Percentiles rank a stretch among this genome's conserved stretches.
These are phyloP conservation scores for Pseudozyma thailandica DNA, from an alignment of 1,284 basidiomycete genomes.

Conservation along the genomic window DNA sequence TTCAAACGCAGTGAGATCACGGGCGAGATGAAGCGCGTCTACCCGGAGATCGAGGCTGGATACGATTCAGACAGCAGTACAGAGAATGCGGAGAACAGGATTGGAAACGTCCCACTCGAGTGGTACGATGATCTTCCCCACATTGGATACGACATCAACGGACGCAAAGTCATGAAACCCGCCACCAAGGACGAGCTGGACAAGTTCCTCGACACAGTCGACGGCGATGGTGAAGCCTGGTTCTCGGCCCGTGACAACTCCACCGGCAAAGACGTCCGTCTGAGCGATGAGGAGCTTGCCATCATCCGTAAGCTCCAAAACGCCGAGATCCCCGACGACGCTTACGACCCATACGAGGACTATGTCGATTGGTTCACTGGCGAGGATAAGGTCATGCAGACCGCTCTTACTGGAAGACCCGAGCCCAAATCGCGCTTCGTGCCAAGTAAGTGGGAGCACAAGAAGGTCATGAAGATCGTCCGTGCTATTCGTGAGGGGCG, in stretches of 20 bases:
- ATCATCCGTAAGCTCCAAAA: constrained; percentile 90
- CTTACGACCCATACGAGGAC: constrained; percentile 84
- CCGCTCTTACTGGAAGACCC: constrained; percentile 88
- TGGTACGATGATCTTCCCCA: constrained; percentile 99
- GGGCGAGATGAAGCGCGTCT: constrained; percentile 86
- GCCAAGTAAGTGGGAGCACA: constrained; percentile 99
- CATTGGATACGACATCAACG: constrained; percentile 95
- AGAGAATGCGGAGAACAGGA: constrained; percentile 92
- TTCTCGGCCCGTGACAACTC: constrained; percentile 93
- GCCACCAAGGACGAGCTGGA: constrained; percentile 96
- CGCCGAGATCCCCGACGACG: constrained; percentile 89
- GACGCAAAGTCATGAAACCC: constrained; percentile 91
- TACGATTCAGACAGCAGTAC: constrained; percentile 98
- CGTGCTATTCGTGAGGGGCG: constrained; percentile 95
- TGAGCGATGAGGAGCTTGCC: constrained; percentile 91
- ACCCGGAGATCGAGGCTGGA: constrained; percentile 89
- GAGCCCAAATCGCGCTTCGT: constrained; percentile 97
- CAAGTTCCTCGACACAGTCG: constrained; percentile 92
- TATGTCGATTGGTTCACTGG: constrained; percentile 97
- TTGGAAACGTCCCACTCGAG: constrained; percentile 94
- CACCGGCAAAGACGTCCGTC: constrained; percentile 83
- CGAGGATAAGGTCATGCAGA: constrained; percentile 89
- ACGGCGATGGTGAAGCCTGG: constrained; percentile 87
- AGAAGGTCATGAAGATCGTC: constrained; percentile 99
- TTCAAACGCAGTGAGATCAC: constrained; percentile 80